Percentiles rank a stretch among this genome's conserved stretches.
Conservation (phyloP, 2,329 filamentous ascomycete genomes). For the Fusarium setosum region DNA sequence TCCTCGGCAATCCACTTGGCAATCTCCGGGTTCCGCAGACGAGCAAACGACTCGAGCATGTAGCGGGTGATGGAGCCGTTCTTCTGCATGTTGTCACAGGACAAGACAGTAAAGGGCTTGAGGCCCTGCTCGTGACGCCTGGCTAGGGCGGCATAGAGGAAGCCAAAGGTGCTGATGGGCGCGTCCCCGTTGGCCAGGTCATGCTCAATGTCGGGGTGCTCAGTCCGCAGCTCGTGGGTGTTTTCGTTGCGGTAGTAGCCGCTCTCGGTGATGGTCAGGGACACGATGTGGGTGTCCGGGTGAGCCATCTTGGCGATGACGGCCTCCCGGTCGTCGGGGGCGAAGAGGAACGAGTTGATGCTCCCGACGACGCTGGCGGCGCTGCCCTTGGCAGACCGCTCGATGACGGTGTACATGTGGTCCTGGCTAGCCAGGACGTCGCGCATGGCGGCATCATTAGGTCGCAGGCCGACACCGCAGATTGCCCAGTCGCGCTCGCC, state of each 20-base stretch:
- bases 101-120: constrained; percentile 65
- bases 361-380: constrained; percentile 60
- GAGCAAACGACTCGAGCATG: constrained; percentile 64
- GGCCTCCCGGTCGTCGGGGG: constrained; percentile 61
- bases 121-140: constrained; percentile 58
- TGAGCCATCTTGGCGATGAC: constrained; percentile 67
- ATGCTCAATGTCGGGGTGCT: constrained; percentile 61
- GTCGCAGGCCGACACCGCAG: constrained; percentile 62
- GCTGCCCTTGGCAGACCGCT: constrained; percentile 64
- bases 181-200: constrained; percentile 59
- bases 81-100: constrained; percentile 69
- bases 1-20: constrained; percentile 61
- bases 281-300: constrained; percentile 65
- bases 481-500: constrained; percentile 60
- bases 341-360: constrained; percentile 64
- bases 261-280: constrained; percentile 66
- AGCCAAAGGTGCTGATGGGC: constrained; percentile 63
- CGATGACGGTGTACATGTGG: constrained; percentile 64
- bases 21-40: constrained; percentile 57
- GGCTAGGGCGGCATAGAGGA: constrained; percentile 62
- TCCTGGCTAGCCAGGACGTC: constrained; percentile 61
- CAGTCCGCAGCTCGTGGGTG: constrained; percentile 61
- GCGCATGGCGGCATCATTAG: constrained; percentile 62
- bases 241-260: constrained; percentile 70
- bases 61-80: constrained; percentile 63